Evolutionary conservation across 2,329 filamentous ascomycete species (phyloP).

Genomic region (Leptographium flavum): DNA sequence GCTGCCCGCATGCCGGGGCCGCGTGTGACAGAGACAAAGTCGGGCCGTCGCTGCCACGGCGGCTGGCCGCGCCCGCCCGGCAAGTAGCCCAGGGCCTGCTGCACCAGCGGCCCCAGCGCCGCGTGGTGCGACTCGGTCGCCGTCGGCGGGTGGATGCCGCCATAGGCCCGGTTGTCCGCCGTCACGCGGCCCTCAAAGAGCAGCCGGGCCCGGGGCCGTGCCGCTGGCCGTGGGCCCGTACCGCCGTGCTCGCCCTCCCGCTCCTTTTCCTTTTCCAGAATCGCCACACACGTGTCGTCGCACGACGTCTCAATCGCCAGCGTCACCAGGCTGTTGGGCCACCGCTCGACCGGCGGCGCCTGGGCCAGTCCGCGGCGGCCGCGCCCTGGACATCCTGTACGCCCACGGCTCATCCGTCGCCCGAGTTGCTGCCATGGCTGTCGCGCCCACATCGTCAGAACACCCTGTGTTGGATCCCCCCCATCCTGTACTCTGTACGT

Average conservation of each 20-base stretch:
- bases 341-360: background rate
- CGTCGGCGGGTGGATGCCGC: constrained; percentile 66
- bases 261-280: constrained; percentile 45
- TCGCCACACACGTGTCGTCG: constrained; percentile 83
- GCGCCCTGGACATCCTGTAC: too few species aligned
- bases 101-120: constrained; percentile 53
- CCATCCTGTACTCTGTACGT: too few species aligned
- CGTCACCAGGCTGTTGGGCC: constrained; percentile 19
- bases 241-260: background rate
- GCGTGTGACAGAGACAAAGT: constrained; percentile 79
- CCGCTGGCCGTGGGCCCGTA: background rate
- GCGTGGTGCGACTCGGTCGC: constrained; percentile 64
- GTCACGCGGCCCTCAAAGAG: constrained; percentile 74
- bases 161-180: constrained; percentile 58
- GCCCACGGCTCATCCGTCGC: too few species aligned
- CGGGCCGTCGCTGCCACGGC: constrained; percentile 19
- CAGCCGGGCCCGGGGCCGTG: constrained; percentile 34
- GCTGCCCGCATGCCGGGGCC: constrained; percentile 81
- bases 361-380: background rate
- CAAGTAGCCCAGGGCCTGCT: constrained; percentile 44
- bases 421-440: too few species aligned
- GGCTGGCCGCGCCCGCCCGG: constrained; percentile 14
- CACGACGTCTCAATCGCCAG: constrained; percentile 76
- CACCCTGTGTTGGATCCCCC: too few species aligned
- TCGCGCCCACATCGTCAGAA: too few species aligned